Base-by-base conservation (phyloP, 768 basidiomycete species). In the Lentinula raphanica region DNA sequence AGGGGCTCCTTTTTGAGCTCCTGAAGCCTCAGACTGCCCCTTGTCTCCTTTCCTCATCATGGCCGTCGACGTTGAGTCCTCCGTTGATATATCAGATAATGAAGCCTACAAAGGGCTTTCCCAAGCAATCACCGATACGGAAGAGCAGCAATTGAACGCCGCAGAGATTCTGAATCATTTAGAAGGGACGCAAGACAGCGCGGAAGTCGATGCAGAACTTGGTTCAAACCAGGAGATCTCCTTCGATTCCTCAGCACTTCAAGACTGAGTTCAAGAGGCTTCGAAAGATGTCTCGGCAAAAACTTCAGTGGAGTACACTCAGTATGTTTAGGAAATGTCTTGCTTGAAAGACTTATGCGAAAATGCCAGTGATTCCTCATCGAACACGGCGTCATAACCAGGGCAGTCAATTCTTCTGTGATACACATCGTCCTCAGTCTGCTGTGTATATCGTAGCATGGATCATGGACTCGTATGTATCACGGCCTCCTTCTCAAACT, bases 371-470 rank as follows among this genome's bases (percentile, higher is more conserved):
- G 1, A n/a, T 49, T 49, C 25, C 21, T 49, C 4, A 2, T 23
- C 3, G 25, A 28, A 1, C 48, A 5, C 5, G 17, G 6, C 11
- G 13, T 49, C 21, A 21, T 49, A 17, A 25, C 25, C 1, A 13
- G 19, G 15, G 25, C 11, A 25, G 21, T 5, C 17, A 44, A 2
- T 49, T 49, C 5, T 49, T 49, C 48, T 28, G 27, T 3, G 3
- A 15, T 25, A 49, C 2, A 1, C 48, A n/a, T 28, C 48, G 28
- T 7, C 25, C 25, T 28, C 27, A 49, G 13, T 7, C 48, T 9
- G 48, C 54, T 5, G 49, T 15, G 19, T 58, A 51, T 29, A 61
- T 65, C 23, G 38, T 60, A 17, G 60, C 60, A 8, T 65, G 57
- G 54, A 61, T 65, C 15, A 59, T 65, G 51, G n/a, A 59, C 6